Conservation (phyloP, 2,329 filamentous ascomycete species). For the Fusarium concolor region DNA sequence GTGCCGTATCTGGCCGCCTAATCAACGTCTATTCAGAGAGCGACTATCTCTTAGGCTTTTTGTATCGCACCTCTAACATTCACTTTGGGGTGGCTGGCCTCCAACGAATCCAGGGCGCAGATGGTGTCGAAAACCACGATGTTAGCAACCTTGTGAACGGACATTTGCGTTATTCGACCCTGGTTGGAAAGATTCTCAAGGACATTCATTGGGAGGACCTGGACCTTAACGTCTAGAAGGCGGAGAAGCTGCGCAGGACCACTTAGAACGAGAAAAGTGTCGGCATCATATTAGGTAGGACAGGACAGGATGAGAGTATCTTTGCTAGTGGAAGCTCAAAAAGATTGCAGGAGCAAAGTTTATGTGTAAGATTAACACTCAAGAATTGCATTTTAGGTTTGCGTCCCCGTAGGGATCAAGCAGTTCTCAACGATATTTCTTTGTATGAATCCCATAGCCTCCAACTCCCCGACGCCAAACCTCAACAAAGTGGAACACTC, state of each 20-base stretch:
- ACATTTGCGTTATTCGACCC: slow-evolving; percentile 76
- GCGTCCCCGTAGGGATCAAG: slow-evolving; percentile 18
- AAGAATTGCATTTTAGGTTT: slow-evolving; percentile 29
- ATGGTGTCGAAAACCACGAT: slow-evolving; percentile 74
- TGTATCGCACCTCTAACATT: slow-evolving; percentile 85
- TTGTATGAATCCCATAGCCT: slow-evolving; percentile 16
- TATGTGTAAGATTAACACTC: slow-evolving; percentile 21
- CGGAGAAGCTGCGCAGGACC: slow-evolving; percentile 39
- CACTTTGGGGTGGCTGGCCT: slow-evolving; percentile 88
- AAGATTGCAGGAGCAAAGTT: slow-evolving; percentile 11
- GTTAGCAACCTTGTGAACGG: slow-evolving; percentile 73
- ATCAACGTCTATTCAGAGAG: slow-evolving; percentile 91
- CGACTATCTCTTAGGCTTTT: slow-evolving; percentile 88
- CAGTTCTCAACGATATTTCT: slow-evolving; percentile 27
- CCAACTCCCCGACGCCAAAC: not conserved
- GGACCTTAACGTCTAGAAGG: slow-evolving; percentile 51
- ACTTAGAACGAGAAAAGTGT: slow-evolving; percentile 37
- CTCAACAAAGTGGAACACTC: slow-evolving; percentile 17
- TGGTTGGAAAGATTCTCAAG: slow-evolving; percentile 74
- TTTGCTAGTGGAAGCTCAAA: slow-evolving; percentile 12
- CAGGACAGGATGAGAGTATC: slow-evolving; percentile 15
- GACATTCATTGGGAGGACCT: slow-evolving; percentile 77
- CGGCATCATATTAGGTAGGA: slow-evolving; percentile 25
- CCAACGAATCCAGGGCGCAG: slow-evolving; percentile 76
- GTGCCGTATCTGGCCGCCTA: slow-evolving; percentile 83